Evolutionary conservation across 2,329 filamentous ascomycete genomes (phyloP).

Genomic region (Malbranchea cinnamomea): DNA sequence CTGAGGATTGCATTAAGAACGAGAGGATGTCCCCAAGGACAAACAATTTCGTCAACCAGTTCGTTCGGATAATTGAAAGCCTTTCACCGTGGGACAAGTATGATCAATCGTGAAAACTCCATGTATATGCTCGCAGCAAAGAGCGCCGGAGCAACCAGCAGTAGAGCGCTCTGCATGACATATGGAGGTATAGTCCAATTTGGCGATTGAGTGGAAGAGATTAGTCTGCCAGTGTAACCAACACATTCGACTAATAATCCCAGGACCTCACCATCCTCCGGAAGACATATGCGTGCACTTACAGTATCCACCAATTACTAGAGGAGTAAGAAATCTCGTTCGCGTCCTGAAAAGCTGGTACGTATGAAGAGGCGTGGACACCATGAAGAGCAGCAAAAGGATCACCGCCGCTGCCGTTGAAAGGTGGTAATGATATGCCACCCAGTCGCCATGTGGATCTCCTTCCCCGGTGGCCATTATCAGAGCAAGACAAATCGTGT

Average conservation of each 20-base stretch:
- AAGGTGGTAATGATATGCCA: no score
- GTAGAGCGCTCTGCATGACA: constrained; percentile 17
- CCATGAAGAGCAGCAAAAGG: constrained; percentile 29
- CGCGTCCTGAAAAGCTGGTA: constrained; percentile 24
- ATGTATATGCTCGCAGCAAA: constrained; percentile 20
- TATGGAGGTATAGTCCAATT: constrained; percentile 14
- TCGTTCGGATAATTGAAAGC: constrained; percentile 11
- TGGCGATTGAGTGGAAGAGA: constrained; percentile 21
- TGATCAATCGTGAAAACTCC: constrained; percentile 16
- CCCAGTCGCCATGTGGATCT: no score
- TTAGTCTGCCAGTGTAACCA: constrained; percentile 34
- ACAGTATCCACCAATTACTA: constrained; percentile 18
- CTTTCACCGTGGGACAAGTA: constrained; percentile 11
- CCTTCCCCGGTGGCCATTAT: no score
- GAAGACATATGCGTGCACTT: constrained; percentile 9
- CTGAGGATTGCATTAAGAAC: constrained; percentile 16
- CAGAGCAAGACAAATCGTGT: no score
- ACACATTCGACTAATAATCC: constrained; percentile 31
- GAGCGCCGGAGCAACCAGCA: constrained; percentile 18
- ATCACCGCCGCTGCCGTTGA: constrained; percentile 29
- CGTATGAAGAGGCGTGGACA: constrained; percentile 25
- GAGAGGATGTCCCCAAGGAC: constrained; percentile 18
- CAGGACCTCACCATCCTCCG: neutral
- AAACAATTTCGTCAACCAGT: constrained; percentile 18
- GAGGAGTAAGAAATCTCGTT: constrained; percentile 16